Evolutionary conservation across 108 stramenopile species (phyloP), one percentile per base, ranked within the genome.

Genomic region (Cyclostephanos tholiformis): DNA sequence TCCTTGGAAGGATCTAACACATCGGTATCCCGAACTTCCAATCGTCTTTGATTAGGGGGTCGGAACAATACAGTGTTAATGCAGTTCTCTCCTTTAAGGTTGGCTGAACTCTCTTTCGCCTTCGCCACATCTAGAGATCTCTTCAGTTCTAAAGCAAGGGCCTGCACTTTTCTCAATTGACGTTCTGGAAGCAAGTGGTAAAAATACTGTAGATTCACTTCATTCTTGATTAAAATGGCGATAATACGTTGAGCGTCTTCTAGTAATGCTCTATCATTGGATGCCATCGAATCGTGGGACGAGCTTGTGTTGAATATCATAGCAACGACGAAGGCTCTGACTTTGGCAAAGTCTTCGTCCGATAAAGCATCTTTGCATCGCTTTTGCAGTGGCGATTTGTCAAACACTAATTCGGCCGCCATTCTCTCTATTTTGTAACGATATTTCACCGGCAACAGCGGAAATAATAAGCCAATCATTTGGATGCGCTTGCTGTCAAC

Each of bases 361-460:
- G 77, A 17, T 11, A 88, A 11, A 20, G 7, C 4, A 20, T 73
- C 41, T 62, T 84, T 83, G 59, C 84, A 82, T 16, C 61, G 44
- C 2, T 43, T 39, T 17, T 64, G 26, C 25, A 94, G 75, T 11
- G 58, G 12, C 11, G 87, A 84, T 19, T 67, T 48, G 14, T 86
- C 77, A 66, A 89, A 89, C 11, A 72, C 63, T 13, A 78, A 16
- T 26, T 50, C 52, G 39, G 75, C 59, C 11, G 89, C 88, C 32
- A 84, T 39, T 55, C 71, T 80, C 50, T 87, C 69, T 23, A 84
- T 61, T 27, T 87, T 71, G 26, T 68, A 68, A 23, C 79, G 77
- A 61, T 77, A 81, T 29, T 77, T 80, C 20, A 71, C 49, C 35
- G 91, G 91, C 16, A 91, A 55, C 2, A 95, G 81, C 53, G 88